Conservation (phyloP, 129 eudicot species). For the Chrysanthemum makinoi region DNA sequence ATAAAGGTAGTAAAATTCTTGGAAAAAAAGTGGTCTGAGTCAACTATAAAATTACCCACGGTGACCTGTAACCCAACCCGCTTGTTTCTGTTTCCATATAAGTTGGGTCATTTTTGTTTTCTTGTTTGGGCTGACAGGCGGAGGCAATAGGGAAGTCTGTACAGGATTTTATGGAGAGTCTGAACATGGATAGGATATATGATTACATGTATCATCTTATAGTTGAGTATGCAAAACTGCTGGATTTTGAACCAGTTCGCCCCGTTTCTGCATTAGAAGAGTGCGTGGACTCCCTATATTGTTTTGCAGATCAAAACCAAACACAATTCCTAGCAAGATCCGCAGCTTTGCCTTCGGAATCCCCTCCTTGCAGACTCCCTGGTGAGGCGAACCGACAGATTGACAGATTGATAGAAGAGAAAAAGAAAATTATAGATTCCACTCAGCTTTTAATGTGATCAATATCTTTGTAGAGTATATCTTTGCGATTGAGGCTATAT, state of each 20-base stretch:
- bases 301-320: conserved; percentile 73
- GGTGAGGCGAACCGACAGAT: conserved; percentile 28
- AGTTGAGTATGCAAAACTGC: conserved; percentile 61
- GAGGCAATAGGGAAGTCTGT: conserved; percentile 63
- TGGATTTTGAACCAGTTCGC: conserved; percentile 51
- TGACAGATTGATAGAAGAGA: conserved; percentile 38
- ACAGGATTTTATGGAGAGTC: conserved; percentile 64
- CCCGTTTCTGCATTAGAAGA: conserved; percentile 60
- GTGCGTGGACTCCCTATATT: conserved; percentile 60
- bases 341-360: conserved; percentile 42
- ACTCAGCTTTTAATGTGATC: conserved; percentile 30
- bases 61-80: background rate
- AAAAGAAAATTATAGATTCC: conserved; percentile 37
- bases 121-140: conserved; percentile 41
- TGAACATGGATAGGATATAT: conserved; percentile 66
- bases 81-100: background rate
- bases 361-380: conserved; percentile 62
- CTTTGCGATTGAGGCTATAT: conserved; percentile 21
- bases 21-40: background rate
- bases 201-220: conserved; percentile 84
- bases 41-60: background rate
- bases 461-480: background rate
- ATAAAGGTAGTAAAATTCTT: no score
- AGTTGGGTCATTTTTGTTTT: background rate
- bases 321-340: conserved; percentile 50